A percentile compares a stretch with the other conserved stretches of the same genome.
Conservation (phyloP, 2,329 filamentous ascomycete genomes). For the Nigrospora sphaerica region DNA sequence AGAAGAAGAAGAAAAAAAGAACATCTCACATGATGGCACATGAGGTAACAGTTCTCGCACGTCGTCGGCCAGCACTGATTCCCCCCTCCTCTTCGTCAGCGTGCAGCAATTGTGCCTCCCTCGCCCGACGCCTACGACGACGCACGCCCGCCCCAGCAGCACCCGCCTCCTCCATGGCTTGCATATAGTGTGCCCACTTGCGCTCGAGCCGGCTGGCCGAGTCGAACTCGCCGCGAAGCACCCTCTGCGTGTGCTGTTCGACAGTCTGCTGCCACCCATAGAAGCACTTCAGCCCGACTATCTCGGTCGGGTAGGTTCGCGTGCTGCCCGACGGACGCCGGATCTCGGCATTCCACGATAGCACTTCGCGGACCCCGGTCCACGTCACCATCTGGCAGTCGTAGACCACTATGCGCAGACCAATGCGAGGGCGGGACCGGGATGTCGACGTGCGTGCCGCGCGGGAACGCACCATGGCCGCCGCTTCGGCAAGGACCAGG, state of each 20-base stretch:
- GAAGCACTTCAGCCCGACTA: conserved; percentile 86
- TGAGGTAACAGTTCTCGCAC: conserved; percentile 52
- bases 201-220: conserved; percentile 74
- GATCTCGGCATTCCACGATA: conserved; percentile 76
- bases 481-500: conserved; percentile 76
- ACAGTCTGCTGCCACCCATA: conserved; percentile 94
- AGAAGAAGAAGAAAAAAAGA: too few relatives aligned
- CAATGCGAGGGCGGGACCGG: conserved; percentile 42
- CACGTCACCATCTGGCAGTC: conserved; percentile 91
- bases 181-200: conserved; percentile 94
- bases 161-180: conserved; percentile 78
- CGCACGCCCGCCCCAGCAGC: conserved; percentile 58
- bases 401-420: conserved; percentile 74
- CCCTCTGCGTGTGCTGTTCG: conserved; percentile 84
- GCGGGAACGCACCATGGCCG: conserved; percentile 68
- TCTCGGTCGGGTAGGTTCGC: conserved; percentile 62
- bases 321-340: conserved; percentile 37
- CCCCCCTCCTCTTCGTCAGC: conserved; percentile 72
- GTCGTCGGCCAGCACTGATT: conserved; percentile 44
- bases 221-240: conserved; percentile 67
- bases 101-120: conserved; percentile 75
- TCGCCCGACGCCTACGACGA: conserved; percentile 66
- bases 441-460: conserved; percentile 32
- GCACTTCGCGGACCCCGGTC: conserved; percentile 81
- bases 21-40: conserved; percentile 57